Percentiles rank a stretch among this genome's conserved stretches.
These are phyloP conservation scores for Hebeloma cylindrosporum DNA, from an alignment of 768 basidiomycete genomes.

Conservation along the genomic window DNA sequence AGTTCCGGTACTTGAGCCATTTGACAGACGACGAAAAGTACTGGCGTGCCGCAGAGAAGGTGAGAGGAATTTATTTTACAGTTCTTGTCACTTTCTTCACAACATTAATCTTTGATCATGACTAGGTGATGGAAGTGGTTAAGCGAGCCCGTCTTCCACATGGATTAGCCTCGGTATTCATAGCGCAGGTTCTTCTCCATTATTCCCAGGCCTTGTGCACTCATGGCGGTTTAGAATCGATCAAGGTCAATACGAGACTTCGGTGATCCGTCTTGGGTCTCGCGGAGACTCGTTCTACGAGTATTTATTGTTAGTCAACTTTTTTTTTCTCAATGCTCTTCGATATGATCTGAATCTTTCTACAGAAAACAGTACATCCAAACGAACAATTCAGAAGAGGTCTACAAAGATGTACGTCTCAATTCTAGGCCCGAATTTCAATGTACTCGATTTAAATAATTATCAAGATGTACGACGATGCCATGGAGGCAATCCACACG, in stretches of 20 bases:
- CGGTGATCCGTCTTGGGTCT: conserved; percentile 86
- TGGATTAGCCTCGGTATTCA: conserved; percentile 82
- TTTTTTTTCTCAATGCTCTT: not conserved
- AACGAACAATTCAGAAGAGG: conserved; percentile 75
- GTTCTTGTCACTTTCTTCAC: not conserved
- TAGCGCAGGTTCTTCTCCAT: conserved; percentile 50
- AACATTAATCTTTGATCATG: not conserved
- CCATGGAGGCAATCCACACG: conserved; percentile 79
- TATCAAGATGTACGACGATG: conserved; percentile 80
- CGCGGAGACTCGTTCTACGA: conserved; percentile 95
- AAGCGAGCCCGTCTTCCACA: conserved; percentile 60
- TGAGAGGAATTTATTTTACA: conserved; percentile 27
- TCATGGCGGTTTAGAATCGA: conserved; percentile 30
- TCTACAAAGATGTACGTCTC: conserved; percentile 69
- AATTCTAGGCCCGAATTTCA: not conserved
- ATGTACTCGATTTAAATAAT: not conserved
- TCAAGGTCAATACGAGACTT: conserved; percentile 48
- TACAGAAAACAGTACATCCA: conserved; percentile 77
- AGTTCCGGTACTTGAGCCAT: conserved; percentile 83
- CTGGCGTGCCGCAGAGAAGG: conserved; percentile 80
- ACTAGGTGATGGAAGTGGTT: conserved; percentile 65
- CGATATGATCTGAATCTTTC: conserved; percentile 3
- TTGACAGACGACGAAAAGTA: conserved; percentile 77
- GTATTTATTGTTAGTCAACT: conserved; percentile 63
- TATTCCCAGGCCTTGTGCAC: not conserved